phyloP scores from a whole-genome alignment of 805 yeast genomes.

The Alloascoidea hylecoeti region DNA sequence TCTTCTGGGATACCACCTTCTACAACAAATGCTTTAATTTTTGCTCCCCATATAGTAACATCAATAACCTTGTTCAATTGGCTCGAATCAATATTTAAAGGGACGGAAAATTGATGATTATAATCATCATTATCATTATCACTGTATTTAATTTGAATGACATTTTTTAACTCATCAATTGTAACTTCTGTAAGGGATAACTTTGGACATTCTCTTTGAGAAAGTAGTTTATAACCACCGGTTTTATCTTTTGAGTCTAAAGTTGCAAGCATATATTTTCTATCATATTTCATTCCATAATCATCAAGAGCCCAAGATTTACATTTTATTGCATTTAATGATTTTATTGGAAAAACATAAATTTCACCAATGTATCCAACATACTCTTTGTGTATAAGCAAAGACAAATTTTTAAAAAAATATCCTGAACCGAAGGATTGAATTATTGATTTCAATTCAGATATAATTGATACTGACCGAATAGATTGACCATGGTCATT shows the following conservation, averaged over 20 bases:
- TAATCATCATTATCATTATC: constrained; percentile 4
- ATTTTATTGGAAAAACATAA: constrained; percentile 18
- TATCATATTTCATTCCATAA: constrained; percentile 18
- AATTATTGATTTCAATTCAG: no score
- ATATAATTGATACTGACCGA: no score
- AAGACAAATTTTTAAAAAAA: no score
- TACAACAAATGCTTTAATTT: constrained; percentile 12
- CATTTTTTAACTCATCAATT: constrained; percentile 7
- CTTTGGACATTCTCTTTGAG: constrained; percentile 16
- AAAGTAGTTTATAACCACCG: constrained; percentile 11
- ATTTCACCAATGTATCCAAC: constrained; percentile 7
- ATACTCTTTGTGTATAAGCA: no score
- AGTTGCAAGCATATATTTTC: constrained; percentile 16
- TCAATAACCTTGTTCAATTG: constrained; percentile 4
- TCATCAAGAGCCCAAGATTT: constrained; percentile 11
- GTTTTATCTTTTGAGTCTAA: constrained; percentile 4
- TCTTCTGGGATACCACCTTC: constrained; percentile 9
- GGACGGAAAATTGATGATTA: constrained; percentile 8
- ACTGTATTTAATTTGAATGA: constrained; percentile 9
- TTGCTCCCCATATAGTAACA: constrained; percentile 14
- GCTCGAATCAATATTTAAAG: constrained; percentile 5
- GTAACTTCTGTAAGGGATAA: constrained; percentile 12
- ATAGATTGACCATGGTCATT: no score
- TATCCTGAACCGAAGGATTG: no score
- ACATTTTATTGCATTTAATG: constrained; percentile 16